These are phyloP conservation scores for Hanseniaspora sp. DNA, from an alignment of 1,139 yeast species.

Conservation along the genomic window DNA sequence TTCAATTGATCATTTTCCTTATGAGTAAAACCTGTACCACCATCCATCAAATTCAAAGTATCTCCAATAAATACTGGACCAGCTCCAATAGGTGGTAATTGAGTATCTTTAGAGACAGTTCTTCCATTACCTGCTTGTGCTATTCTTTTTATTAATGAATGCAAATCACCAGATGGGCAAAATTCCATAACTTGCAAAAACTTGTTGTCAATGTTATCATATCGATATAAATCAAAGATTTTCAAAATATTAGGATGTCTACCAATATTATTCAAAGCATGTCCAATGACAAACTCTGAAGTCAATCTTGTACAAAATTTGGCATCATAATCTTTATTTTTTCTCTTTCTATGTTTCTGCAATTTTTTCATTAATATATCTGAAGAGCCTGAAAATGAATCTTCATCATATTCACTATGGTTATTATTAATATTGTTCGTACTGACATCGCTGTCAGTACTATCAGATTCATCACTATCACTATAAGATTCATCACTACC, in stretches of 20 bases:
- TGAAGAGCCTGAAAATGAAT: neutral
- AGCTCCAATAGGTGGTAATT: constrained; percentile 11
- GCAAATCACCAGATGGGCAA: constrained; percentile 65
- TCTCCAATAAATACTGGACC: constrained; percentile 15
- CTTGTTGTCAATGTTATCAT: constrained; percentile 37
- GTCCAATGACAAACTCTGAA: constrained; percentile 67
- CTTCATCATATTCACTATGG: neutral
- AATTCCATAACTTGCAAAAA: constrained; percentile 72
- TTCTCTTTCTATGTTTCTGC: constrained; percentile 47
- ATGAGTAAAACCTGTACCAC: constrained; percentile 10
- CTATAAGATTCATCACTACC: neutral
- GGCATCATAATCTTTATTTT: constrained; percentile 38
- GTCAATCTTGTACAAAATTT: constrained; percentile 60
- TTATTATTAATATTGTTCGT: neutral
- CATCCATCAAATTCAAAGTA: constrained; percentile 13
- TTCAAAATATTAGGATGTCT: constrained; percentile 51
- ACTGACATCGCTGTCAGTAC: neutral
- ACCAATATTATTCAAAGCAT: constrained; percentile 42
- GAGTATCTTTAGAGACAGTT: constrained; percentile 13
- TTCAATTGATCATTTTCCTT: neutral
- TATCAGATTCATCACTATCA: neutral
- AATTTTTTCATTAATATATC: constrained; percentile 7
- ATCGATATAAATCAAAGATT: constrained; percentile 56
- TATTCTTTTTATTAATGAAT: constrained; percentile 34
- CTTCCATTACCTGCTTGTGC: constrained; percentile 23